Percentiles rank a stretch among this genome's conserved stretches.
Evolutionary conservation across 169 alveolate species (phyloP).

Genomic region (Plasmodium adleri): DNA sequence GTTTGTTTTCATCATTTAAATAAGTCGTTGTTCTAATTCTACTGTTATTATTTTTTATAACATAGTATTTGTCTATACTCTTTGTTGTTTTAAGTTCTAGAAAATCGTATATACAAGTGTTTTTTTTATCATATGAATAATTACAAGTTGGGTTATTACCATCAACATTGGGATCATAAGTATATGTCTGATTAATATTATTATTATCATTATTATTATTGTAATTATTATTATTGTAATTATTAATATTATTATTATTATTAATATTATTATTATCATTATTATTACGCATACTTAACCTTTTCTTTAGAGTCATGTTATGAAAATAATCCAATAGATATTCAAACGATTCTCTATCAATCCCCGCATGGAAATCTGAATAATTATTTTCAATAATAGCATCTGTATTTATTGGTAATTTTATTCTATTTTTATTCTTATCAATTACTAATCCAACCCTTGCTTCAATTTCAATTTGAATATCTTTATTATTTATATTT

Average conservation of each 20-base stretch:
- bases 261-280: constrained; percentile 1
- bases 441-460: constrained; percentile 61
- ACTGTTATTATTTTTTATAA: constrained; percentile 14
- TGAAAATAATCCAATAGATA: constrained; percentile 50
- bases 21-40: constrained; percentile 53
- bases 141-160: not conserved
- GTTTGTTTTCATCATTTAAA: constrained; percentile 15
- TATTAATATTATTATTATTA: not conserved
- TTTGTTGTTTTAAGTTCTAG: constrained; percentile 10
- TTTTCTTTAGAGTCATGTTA: constrained; percentile 6
- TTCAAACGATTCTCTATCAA: constrained; percentile 57
- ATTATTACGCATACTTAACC: not conserved
- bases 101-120: constrained; percentile 26
- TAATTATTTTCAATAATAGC: constrained; percentile 59
- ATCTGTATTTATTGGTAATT: constrained; percentile 69
- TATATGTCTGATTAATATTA: not conserved
- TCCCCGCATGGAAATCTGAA: constrained; percentile 66
- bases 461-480: constrained; percentile 64
- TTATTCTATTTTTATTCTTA: constrained; percentile 59
- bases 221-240: not conserved
- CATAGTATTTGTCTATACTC: constrained; percentile 60
- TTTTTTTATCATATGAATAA: not conserved
- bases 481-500: constrained; percentile 26
- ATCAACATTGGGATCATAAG: not conserved
- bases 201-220: not conserved